phyloP scores from a whole-genome alignment of 2,329 filamentous ascomycete species.

The Plectosphaerella plurivora region DNA sequence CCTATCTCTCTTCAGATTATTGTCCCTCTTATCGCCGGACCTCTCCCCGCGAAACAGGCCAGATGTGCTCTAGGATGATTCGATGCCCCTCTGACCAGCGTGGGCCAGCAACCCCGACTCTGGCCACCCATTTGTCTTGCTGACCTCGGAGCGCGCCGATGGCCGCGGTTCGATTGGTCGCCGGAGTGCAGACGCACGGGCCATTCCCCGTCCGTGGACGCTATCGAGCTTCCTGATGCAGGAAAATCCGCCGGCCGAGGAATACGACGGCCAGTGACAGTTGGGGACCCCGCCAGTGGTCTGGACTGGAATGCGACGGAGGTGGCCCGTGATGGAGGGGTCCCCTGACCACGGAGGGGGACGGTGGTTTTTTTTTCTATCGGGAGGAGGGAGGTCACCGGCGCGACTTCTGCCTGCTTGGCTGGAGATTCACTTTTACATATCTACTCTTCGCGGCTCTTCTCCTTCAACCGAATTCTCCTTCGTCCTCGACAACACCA shows the following conservation, averaged over 20 bases:
- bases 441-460: no score
- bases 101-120: not conserved
- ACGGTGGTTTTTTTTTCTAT: not conserved
- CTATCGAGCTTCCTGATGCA: conserved; percentile 2
- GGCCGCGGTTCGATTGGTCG: not conserved
- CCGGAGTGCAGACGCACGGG: not conserved
- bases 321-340: not conserved
- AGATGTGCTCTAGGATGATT: not conserved
- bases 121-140: not conserved
- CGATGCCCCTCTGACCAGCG: not conserved
- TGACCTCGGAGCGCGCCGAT: not conserved
- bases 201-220: not conserved
- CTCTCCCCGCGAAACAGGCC: not conserved
- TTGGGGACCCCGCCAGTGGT: no score
- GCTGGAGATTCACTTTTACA: no score
- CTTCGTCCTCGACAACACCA: not conserved
- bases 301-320: no score
- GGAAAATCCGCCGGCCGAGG: not conserved
- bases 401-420: no score
- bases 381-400: no score
- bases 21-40: no score
- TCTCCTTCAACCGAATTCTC: not conserved
- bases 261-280: not conserved
- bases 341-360: not conserved
- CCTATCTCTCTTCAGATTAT: no score